Base-by-base conservation (phyloP, 2,329 filamentous ascomycete genomes). In the Cryphonectria naterciae region DNA sequence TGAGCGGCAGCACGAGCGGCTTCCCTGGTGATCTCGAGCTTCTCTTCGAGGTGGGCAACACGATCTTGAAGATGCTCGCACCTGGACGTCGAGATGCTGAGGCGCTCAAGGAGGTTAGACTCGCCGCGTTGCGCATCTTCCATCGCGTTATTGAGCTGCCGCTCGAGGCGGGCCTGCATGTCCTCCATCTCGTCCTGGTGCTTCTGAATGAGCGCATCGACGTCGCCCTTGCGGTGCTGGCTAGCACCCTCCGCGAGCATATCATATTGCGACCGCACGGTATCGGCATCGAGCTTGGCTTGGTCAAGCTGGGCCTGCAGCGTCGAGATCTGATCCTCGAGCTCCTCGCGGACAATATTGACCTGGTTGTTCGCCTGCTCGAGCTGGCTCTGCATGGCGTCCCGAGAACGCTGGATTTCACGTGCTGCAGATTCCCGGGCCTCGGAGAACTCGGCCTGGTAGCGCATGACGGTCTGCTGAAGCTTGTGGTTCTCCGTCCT, bases 101-200 rank as follows among this genome's bases (percentile, higher is more conserved):
- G 87, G 37, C 93, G 91, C 77, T 98, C 94, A 64, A 92, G 87
- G 60, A 97, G 88, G 78, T 95, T 92, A 73, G 91, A 87, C 80
- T 97, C 94, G 2, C 90, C 86, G 65, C 93, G 91, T 76, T 95
- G 90, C 71, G 91, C 92, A 80, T 98, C 95, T 77, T 98, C 95
- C 6, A 89, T 84, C 13, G 90, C 88, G 75, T 92, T 93, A 77
- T 86, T 89, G 71, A 97, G 82, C 74, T 91, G 89, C 73, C 92
- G 88, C 75, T 92, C 90, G 79, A 97, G 92, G 74, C 92, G 91
- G 71, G 90, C 88, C 74, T 92, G 89, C 58, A 95, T 82, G 75
- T 95, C 93, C 77, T 94, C 92, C 1, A 94, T 81, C 70, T 90
- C 88, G 74, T 91, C 89, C 74, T 90, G 87, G 76, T 93, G 89